A percentile compares a stretch with the other conserved stretches of the same genome.
phyloP scores from a whole-genome alignment of 371 early-diverging fungal species.

The Syncephalastrum contaminatum region DNA sequence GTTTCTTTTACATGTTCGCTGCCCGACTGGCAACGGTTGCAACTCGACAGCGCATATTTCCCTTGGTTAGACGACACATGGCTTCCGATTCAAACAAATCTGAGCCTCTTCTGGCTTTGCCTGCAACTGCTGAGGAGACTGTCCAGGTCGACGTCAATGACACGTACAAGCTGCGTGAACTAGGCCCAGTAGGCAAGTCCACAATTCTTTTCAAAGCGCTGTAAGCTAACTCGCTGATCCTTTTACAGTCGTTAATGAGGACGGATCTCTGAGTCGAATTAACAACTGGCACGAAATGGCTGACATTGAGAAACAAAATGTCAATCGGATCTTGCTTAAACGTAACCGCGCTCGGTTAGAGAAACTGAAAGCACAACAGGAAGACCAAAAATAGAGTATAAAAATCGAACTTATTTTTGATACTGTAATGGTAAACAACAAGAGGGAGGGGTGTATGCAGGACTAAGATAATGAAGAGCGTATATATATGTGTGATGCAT shows the following conservation, averaged over 20 bases:
- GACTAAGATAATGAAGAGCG: too few relatives aligned
- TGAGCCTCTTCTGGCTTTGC: slow-evolving; percentile 48
- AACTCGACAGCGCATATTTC: not conserved
- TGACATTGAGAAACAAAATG: slow-evolving; percentile 64
- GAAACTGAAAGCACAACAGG: slow-evolving; percentile 6
- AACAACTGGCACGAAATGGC: slow-evolving; percentile 75
- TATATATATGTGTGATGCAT: too few relatives aligned
- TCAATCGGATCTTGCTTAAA: slow-evolving; percentile 64
- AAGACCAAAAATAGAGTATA: slow-evolving; percentile 5
- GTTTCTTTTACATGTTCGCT: slow-evolving; percentile 3
- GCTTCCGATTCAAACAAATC: not conserved
- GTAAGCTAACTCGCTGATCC: not conserved
- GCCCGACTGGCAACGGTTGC: slow-evolving; percentile 3
- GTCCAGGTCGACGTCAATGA: slow-evolving; percentile 46
- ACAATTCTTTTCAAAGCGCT: not conserved
- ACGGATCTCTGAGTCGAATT: slow-evolving; percentile 72
- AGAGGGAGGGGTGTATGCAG: too few relatives aligned
- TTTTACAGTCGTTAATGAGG: slow-evolving; percentile 54
- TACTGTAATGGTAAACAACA: too few relatives aligned
- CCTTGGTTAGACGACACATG: too few relatives aligned
- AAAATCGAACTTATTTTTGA: not conserved
- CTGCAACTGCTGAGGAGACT: slow-evolving; percentile 50
- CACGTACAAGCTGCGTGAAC: slow-evolving; percentile 48
- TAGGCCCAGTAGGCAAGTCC: slow-evolving; percentile 57
- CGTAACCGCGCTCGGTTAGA: slow-evolving; percentile 51